These are phyloP conservation scores for Austroboletus niveus DNA, from an alignment of 1,284 basidiomycete genomes.

Conservation along the genomic window DNA sequence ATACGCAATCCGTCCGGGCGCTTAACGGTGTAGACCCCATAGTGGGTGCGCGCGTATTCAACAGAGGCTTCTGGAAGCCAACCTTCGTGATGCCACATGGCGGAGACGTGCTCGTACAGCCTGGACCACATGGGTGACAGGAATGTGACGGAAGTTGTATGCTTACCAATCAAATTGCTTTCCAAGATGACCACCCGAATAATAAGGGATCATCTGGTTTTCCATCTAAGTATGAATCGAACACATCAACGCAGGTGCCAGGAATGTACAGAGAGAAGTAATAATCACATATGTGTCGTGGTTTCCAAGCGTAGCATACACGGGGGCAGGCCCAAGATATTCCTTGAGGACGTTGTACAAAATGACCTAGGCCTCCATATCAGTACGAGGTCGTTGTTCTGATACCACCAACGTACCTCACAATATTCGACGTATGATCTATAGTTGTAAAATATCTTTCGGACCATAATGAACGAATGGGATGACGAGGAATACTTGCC, in stretches of 20 bases:
- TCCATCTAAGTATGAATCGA: conserved; percentile 30
- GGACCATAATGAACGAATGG: neutral
- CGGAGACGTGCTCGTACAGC: conserved; percentile 71
- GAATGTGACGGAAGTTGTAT: conserved; percentile 1
- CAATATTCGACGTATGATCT: conserved; percentile 51
- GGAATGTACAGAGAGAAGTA: neutral
- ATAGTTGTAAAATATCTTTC: conserved; percentile 1
- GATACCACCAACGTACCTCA: conserved; percentile 39
- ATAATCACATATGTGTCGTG: conserved; percentile 63
- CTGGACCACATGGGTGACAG: conserved; percentile 32
- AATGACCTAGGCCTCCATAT: conserved; percentile 41
- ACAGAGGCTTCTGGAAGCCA: conserved; percentile 67
- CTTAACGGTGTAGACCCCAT: conserved; percentile 68
- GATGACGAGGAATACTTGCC: conserved; percentile 31
- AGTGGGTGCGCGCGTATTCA: conserved; percentile 61
- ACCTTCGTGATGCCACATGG: conserved; percentile 64
- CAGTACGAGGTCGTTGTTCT: neutral
- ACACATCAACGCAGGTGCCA: neutral
- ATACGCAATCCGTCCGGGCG: conserved; percentile 66
- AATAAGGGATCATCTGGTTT: conserved; percentile 65
- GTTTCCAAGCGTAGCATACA: conserved; percentile 71
- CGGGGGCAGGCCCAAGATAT: conserved; percentile 58
- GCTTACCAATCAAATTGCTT: conserved; percentile 63
- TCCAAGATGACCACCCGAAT: conserved; percentile 49
- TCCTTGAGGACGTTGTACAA: conserved; percentile 62